These are phyloP conservation scores for Bremia lactucae DNA, from an alignment of 352 stramenopile genomes.

Conservation along the genomic window DNA sequence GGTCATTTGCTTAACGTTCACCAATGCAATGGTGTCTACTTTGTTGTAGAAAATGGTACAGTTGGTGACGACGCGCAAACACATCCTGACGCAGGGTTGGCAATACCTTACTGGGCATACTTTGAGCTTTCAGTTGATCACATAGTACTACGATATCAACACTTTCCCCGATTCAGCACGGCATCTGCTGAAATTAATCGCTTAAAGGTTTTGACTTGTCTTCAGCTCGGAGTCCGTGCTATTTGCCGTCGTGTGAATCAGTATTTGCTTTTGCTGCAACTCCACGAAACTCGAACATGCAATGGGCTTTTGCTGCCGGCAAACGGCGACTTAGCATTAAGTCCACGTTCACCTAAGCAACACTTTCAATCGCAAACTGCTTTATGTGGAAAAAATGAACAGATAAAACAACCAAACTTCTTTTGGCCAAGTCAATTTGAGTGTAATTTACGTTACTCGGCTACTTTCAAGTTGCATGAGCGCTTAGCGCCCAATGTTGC, in stretches of 20 bases:
- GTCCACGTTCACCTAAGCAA: constrained; percentile 30
- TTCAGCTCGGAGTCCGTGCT: constrained; percentile 59
- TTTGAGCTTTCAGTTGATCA: constrained; percentile 47
- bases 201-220: constrained; percentile 48
- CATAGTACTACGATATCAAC: constrained; percentile 50
- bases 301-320: constrained; percentile 58
- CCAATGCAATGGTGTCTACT: constrained; percentile 53
- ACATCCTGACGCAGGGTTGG: constrained; percentile 7
- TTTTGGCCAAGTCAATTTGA: constrained; percentile 85
- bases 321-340: constrained; percentile 22
- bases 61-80: not conserved
- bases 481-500: constrained; percentile 66
- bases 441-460: constrained; percentile 68
- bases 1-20: constrained; percentile 38
- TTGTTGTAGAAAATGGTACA: constrained; percentile 38
- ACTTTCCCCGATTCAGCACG: constrained; percentile 26
- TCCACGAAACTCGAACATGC: constrained; percentile 75
- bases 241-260: constrained; percentile 80
- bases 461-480: constrained; percentile 73
- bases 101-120: constrained; percentile 76
- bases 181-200: constrained; percentile 28
- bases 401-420: constrained; percentile 28
- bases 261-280: constrained; percentile 67
- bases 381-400: constrained; percentile 7
- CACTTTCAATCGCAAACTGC: constrained; percentile 18